Conservation (phyloP, 176 grass and related monocot genomes). For the Oryza brachyantha region DNA sequence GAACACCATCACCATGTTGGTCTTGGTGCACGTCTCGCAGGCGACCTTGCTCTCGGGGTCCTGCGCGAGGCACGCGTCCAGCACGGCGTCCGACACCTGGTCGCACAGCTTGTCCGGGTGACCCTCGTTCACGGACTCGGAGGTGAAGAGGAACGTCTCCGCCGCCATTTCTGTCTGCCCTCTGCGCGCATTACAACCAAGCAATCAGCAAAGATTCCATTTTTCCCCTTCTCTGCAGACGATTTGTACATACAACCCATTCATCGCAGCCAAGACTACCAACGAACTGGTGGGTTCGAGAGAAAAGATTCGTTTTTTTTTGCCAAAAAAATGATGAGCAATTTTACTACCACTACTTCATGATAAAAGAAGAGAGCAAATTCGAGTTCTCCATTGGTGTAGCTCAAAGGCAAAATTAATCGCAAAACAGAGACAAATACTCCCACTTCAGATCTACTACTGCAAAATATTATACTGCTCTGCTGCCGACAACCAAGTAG, state of each 20-base stretch:
- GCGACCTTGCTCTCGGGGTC: conserved; percentile 76
- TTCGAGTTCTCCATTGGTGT: background rate
- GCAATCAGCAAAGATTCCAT: background rate
- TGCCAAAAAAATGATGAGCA: background rate
- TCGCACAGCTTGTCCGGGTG: conserved; percentile 81
- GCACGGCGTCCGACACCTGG: conserved; percentile 66
- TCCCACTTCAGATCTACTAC: background rate
- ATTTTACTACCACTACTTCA: background rate
- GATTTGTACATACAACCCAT: background rate
- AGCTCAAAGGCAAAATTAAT: background rate
- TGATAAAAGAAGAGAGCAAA: background rate
- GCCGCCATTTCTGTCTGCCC: conserved; percentile 36
- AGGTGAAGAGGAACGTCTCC: conserved; percentile 71
- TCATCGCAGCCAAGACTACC: background rate
- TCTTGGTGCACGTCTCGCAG: conserved; percentile 94
- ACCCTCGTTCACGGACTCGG: conserved; percentile 73
- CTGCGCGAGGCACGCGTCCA: conserved; percentile 55
- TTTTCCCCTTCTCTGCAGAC: background rate
- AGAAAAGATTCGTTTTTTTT: background rate
- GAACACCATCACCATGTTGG: conserved; percentile 96
- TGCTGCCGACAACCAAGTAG: background rate
- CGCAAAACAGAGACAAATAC: background rate
- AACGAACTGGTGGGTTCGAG: background rate
- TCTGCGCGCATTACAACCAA: background rate
- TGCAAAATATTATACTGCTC: background rate